Evolutionary conservation across 805 yeast species (phyloP), one percentile per base, ranked within the genome.

Genomic region (Nadsonia fulvescens): DNA sequence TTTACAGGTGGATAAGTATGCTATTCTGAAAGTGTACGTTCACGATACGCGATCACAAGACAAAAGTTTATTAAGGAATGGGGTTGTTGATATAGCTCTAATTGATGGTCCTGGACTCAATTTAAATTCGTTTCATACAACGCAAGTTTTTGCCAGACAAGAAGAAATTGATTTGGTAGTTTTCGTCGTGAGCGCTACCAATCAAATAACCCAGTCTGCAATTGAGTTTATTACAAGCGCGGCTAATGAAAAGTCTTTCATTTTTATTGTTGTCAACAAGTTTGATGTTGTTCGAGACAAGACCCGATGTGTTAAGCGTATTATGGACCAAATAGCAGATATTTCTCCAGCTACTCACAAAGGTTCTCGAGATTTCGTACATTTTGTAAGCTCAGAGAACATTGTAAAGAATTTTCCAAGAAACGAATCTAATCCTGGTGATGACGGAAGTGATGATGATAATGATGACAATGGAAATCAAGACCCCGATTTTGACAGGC

Each of bases 101-200:
- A 89, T 89, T 28, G 99, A 89, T 53, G 95, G 96, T 0, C 99
- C 99, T 0, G 99, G 99, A 1, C 58, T 89, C 30, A 89, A 89
- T 46, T 62, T 82, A 61, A 95, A 86, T 42, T 77, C 89, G 4
- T 75, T 74, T 39, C 93, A 81, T 46, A 89, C 99, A 0, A 78
- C 93, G 2, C 93, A 86, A 43, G 82, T 89, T 1, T 83, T 86
- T 46, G 75, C 94, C 2, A 67, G 95, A 33, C 96, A 89, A 53
- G 96, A 89, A 43, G 98, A 89, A 43, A 89, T 89, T 34, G 99
- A 89, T 47, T 59, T 89, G 37, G 93, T 89, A 3, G 86, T 89
- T 1, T 91, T 89, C 55, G 96, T 91, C 2, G 93, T 89, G 3
- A 78, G 75, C 47, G 92, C 98, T 0, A 96, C 83, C 43, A 91